Evolutionary conservation across 192 early-diverging fungal species (phyloP).

Genomic region (Podila verticillata): DNA sequence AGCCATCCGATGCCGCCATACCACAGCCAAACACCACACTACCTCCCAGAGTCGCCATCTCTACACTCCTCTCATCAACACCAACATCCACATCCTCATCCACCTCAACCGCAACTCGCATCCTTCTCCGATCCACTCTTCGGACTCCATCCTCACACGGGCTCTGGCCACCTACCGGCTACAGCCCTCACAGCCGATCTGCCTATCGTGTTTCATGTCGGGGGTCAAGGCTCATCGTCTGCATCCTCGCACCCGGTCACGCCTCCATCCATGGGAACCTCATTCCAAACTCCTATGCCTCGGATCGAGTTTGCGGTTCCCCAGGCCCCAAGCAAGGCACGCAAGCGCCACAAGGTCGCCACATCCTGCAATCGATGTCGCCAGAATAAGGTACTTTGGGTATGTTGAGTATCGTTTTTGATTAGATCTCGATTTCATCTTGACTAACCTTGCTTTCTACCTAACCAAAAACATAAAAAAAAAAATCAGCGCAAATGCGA

Average conservation of each 20-base stretch:
- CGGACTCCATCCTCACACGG: no score
- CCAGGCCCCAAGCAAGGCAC: slow-evolving; percentile 22
- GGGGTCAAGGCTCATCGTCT: background rate
- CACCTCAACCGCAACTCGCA: background rate
- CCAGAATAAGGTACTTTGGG: slow-evolving; percentile 38
- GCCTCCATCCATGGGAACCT: slow-evolving; percentile 1
- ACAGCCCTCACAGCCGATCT: background rate
- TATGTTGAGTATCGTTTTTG: no score
- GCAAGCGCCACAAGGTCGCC: slow-evolving; percentile 48
- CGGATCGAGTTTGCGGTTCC: slow-evolving; percentile 14
- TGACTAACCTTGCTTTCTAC: background rate
- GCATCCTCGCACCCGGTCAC: no score
- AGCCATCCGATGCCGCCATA: no score
- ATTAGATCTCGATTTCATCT: no score
- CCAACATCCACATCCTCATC: background rate
- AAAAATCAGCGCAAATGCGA: slow-evolving; percentile 36
- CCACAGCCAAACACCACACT: no score
- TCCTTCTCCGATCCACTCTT: no score
- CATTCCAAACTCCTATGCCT: background rate
- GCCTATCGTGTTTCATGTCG: background rate
- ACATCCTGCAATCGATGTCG: slow-evolving; percentile 50
- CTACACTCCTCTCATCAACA: background rate
- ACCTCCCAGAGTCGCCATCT: no score
- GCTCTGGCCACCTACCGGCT: no score
- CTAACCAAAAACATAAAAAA: background rate